Evolutionary conservation across 2,329 filamentous ascomycete species (phyloP), one percentile per base, ranked within the genome.

Genomic region (Bipolaris cookei): DNA sequence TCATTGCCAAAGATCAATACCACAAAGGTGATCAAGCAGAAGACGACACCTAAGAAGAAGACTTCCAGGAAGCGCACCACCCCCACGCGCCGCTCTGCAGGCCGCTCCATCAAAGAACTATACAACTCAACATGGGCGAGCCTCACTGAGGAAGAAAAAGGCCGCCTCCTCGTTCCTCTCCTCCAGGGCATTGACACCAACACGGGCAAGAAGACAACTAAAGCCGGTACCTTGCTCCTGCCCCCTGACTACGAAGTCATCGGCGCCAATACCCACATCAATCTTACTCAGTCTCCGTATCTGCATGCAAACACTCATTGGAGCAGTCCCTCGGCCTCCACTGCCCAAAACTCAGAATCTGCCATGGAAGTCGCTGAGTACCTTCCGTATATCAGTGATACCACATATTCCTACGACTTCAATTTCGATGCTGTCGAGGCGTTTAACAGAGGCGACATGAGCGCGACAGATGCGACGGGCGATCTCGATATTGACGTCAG

Each of bases 111-210:
- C 10, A 28, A 53, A 13, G 59, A 64, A 18, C 52, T 69, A 1
- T 55, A 63, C 45, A 18, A 32, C 11, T 47, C 41, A 1, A 39
- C 49, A 2, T 72, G 65, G 58, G 25, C 20, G 6, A 48, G 37
- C 1, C 56, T 71, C 4, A 42, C 48, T 1, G 20, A 49, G 2
- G 44, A 59, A 7, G 69, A 71, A 46, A 66, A 68, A 46, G 41
- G 48, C 1, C 58, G 61, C 3, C 20, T 72, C 6, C 45, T 71
- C 3, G 51, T 66, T 0, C 66, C 63, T 4, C 47, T 71, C 5
- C 53, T 69, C 6, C 54, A 63, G 5, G 63, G 63, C 10, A 45
- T 63, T 6, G 55, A 71, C 14, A 68, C 67, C 2, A 25, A n/a
- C 13, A 63, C 58, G 4, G 60, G 60, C 10, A 7, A 18, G 6